Percentiles rank a stretch among this genome's conserved stretches.
phyloP scores from a whole-genome alignment of 192 early-diverging fungal species.

The Backusella sp. region DNA sequence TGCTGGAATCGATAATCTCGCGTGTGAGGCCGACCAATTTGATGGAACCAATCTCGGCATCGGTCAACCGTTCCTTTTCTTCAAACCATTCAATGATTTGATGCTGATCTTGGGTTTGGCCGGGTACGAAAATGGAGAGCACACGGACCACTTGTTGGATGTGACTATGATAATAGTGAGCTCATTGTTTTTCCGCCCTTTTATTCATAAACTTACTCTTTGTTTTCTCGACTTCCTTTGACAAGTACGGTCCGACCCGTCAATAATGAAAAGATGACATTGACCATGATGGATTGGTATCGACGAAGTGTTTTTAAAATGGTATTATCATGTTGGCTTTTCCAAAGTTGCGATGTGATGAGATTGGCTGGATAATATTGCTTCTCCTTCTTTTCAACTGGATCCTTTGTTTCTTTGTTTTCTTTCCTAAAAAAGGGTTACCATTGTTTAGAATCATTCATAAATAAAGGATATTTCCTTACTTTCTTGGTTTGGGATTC shows the following conservation, averaged over 20 bases:
- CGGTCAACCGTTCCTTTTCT: constrained; percentile 4
- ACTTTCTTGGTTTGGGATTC: constrained; percentile 18
- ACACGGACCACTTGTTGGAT: constrained; percentile 26
- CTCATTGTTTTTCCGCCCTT: background rate
- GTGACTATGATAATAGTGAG: constrained; percentile 10
- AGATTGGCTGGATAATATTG: constrained; percentile 6
- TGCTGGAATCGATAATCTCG: constrained; percentile 28
- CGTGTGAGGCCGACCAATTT: constrained; percentile 28
- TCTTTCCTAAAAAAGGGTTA: background rate
- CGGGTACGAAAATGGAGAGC: constrained; percentile 34
- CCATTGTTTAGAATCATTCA: background rate
- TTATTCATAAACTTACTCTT: background rate
- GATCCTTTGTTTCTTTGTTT: background rate
- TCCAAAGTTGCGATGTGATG: constrained; percentile 16
- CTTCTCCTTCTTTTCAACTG: background rate
- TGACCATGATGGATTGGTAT: constrained; percentile 23
- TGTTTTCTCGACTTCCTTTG: constrained; percentile 15
- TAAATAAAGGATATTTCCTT: background rate
- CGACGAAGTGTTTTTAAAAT: constrained; percentile 14
- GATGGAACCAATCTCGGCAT: constrained; percentile 13
- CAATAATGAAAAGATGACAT: constrained; percentile 36
- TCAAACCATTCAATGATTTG: constrained; percentile 30
- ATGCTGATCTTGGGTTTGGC: constrained; percentile 19
- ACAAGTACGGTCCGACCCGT: constrained; percentile 32
- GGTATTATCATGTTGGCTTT: background rate